Percentiles rank a stretch among this genome's conserved stretches.
Conservation (phyloP, 495 filamentous ascomycete species). For the Tuber brumale region DNA sequence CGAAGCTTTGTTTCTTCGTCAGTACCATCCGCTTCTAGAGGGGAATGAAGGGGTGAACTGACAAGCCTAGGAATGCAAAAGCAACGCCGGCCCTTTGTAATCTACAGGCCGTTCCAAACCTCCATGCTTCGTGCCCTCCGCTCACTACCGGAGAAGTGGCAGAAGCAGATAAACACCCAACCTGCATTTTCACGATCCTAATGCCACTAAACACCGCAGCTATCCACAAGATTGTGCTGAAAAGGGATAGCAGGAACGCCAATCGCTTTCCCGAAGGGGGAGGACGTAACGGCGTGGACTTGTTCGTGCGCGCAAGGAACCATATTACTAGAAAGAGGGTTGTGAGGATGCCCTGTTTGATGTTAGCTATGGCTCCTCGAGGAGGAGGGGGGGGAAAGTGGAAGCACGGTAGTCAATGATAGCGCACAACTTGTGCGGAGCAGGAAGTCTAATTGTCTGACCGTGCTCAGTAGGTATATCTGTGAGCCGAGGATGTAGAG, state of each 20-base stretch:
- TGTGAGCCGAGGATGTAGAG: slow-evolving; percentile 26
- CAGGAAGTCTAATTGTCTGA: slow-evolving; percentile 16
- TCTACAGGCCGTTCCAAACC: slow-evolving; percentile 24
- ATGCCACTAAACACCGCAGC: slow-evolving; percentile 23
- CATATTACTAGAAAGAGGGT: slow-evolving; percentile 25
- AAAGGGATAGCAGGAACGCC: slow-evolving; percentile 20
- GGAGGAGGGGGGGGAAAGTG: background rate
- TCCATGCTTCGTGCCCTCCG: slow-evolving; percentile 11
- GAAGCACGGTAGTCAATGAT: slow-evolving; percentile 26
- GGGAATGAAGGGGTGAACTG: background rate
- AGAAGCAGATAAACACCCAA: background rate
- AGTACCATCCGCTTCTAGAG: background rate
- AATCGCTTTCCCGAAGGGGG: slow-evolving; percentile 23
- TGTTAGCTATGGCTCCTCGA: background rate
- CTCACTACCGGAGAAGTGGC: background rate
- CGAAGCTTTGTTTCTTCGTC: slow-evolving; percentile 9
- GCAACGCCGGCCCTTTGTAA: slow-evolving; percentile 30
- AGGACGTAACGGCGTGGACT: slow-evolving; percentile 15
- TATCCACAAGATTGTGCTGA: slow-evolving; percentile 24
- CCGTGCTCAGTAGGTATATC: slow-evolving; percentile 26
- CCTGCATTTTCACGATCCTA: slow-evolving; percentile 9
- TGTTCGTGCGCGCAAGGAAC: slow-evolving; percentile 28
- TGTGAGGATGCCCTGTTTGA: slow-evolving; percentile 19
- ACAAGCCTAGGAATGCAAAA: slow-evolving; percentile 29
- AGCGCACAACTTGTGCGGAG: slow-evolving; percentile 25